These are phyloP conservation scores for Neonectria neomacrospora DNA, from an alignment of 2,329 filamentous ascomycete species.

Conservation along the genomic window DNA sequence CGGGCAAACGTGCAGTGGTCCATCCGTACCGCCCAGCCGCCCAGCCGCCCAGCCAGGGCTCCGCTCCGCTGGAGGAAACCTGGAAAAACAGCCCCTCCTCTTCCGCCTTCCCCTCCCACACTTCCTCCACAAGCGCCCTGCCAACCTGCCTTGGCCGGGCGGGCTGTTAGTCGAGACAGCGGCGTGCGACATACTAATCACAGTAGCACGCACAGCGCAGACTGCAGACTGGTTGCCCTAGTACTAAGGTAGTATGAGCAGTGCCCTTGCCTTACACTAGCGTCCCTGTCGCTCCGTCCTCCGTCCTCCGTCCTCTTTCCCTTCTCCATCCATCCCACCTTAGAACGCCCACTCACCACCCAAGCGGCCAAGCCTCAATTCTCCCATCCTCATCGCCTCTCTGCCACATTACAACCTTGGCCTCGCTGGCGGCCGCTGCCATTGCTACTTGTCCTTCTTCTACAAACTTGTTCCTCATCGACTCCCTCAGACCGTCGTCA, in stretches of 20 bases:
- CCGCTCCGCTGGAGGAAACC: not conserved
- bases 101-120: not conserved
- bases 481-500: conserved; percentile 12
- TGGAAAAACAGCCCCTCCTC: not conserved
- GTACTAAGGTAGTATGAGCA: not conserved
- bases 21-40: not conserved
- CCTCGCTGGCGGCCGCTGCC: conserved; percentile 12
- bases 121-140: conserved; percentile 37
- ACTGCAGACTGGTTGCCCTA: too few species aligned
- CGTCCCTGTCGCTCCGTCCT: not conserved
- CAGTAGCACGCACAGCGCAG: not conserved
- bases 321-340: conserved; percentile 34
- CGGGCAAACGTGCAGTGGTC: not conserved
- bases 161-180: not conserved
- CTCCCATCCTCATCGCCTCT: conserved; percentile 33
- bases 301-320: conserved; percentile 19
- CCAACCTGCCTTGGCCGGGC: too few species aligned
- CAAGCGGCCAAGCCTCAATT: conserved; percentile 37
- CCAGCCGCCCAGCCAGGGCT: not conserved
- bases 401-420: conserved; percentile 36
- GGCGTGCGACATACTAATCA: not conserved
- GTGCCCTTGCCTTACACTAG: not conserved
- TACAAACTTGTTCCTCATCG: conserved; percentile 10
- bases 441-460: conserved; percentile 12
- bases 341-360: conserved; percentile 27